Base-by-base conservation (phyloP, 139 green algal genomes). In the Monoraphidium neglectum region DNA sequence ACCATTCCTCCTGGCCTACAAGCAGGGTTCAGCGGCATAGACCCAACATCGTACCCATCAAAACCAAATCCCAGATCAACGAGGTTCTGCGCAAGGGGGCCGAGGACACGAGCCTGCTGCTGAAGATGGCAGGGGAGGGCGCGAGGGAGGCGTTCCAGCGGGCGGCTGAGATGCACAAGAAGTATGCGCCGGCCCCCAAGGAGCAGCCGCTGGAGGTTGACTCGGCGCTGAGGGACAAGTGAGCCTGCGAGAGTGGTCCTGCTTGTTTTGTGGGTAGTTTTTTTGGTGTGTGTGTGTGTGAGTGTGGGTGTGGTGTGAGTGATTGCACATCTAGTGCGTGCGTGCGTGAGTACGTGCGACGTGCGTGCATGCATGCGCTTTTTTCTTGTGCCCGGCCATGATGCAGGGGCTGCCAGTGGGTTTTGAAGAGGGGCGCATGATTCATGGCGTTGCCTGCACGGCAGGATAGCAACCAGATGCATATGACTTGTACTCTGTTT, bases 141-240 rank as follows among this genome's bases (percentile, higher is more conserved):
- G 63, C 38, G 13, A 66, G 64, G 33, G 12, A 28, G 2, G 64
- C 63, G 24, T 79, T 79, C 64, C 49, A 67, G 12, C 47, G 33
- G 36, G 74, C 63, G 26, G 74, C 64, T 33, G 74, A 79, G n/a
- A 72, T 79, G 74, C 74, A 79, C 35, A 79, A 79, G 32, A 79
- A 68, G 28, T 79, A 73, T 46, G 74, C 74, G 21, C 74, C 74
- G 15, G 69, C 69, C 40, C 74, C 74, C 5, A 47, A 63, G 36
- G 72, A 68, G 3, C 3, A 70, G 43, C 72, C 72, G 1, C 43
- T 78, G n/a, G n/a, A 70, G 12, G 72, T 78, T 15, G 38, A 4
- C 32, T 60, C 59, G 1, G 60, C 60, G 26, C 26, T 78, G 3
- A 57, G 51, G 12, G 72, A 78, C 60, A 78, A 70, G 72, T 78